Evolutionary conservation across 305 asterid species (phyloP).

Genomic region (Solanum hybrid): DNA sequence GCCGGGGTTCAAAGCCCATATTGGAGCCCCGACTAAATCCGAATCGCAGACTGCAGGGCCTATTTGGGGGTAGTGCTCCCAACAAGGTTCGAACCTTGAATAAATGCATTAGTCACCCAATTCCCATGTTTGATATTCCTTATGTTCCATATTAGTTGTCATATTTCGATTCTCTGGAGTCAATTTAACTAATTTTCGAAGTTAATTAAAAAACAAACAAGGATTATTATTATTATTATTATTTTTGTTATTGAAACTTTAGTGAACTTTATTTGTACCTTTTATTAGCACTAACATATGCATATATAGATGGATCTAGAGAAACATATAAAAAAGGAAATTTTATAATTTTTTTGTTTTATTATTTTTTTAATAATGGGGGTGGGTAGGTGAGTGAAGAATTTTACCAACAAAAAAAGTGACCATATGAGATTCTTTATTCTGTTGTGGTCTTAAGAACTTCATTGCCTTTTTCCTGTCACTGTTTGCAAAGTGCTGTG

Average conservation of each 20-base stretch:
- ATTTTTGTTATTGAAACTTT: background rate
- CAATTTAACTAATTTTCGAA: background rate
- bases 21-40: accelerated
- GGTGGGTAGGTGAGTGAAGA: background rate
- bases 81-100: background rate
- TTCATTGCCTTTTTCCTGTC: slow-evolving; percentile 95
- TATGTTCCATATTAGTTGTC: background rate
- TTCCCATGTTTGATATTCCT: background rate
- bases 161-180: background rate
- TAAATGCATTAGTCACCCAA: background rate
- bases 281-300: background rate
- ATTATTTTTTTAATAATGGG: background rate
- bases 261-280: background rate
- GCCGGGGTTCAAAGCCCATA: too few relatives aligned
- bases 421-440: slow-evolving; percentile 79
- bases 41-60: accelerated
- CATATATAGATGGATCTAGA: background rate
- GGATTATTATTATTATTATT: background rate
- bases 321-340: background rate
- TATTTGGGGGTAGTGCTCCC: accelerated
- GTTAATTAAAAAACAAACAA: background rate
- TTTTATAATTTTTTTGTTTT: background rate
- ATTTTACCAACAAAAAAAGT: slow-evolving; percentile 79
- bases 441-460: slow-evolving; percentile 71
- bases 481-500: slow-evolving; percentile 77